Percentiles rank a stretch among this genome's conserved stretches.
These are phyloP conservation scores for Bryopsis sp. DNA, from an alignment of 139 green algal species.

Conservation along the genomic window DNA sequence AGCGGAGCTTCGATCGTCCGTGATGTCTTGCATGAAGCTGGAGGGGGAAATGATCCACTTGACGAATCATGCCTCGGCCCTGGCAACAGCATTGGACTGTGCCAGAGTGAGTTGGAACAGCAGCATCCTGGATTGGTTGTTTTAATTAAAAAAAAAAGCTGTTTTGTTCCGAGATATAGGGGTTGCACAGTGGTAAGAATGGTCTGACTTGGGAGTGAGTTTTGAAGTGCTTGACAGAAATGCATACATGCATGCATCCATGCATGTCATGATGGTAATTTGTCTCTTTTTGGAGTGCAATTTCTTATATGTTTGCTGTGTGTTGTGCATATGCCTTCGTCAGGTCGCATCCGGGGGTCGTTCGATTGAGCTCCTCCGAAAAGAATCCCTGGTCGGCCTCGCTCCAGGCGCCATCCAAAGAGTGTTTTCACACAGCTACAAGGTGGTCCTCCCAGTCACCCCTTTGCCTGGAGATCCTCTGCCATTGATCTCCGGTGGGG, in stretches of 20 bases:
- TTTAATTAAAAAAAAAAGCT: not conserved
- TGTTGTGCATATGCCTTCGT: too few species aligned
- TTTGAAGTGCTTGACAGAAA: too few species aligned
- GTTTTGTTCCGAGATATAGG: not conserved
- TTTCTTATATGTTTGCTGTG: too few species aligned
- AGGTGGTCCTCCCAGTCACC: constrained; percentile 55
- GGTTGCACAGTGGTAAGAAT: not conserved
- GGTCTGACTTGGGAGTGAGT: too few species aligned
- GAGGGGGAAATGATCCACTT: constrained; percentile 22
- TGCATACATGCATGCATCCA: too few species aligned
- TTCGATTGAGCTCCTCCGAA: constrained; percentile 72
- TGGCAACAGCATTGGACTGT: constrained; percentile 29
- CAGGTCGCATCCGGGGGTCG: constrained; percentile 10
- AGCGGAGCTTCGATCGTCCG: constrained; percentile 2
- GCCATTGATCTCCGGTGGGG: constrained; percentile 33
- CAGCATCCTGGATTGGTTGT: not conserved
- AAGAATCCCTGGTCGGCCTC: constrained; percentile 68
- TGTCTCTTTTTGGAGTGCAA: too few species aligned
- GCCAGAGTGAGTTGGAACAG: not conserved
- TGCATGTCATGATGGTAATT: too few species aligned
- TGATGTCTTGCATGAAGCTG: constrained; percentile 29
- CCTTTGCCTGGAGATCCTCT: constrained; percentile 56
- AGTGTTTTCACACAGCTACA: constrained; percentile 67
- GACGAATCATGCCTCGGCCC: constrained; percentile 15
- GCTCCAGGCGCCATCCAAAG: constrained; percentile 33